Percentiles rank a stretch among this genome's conserved stretches.
phyloP scores from a whole-genome alignment of 2,329 filamentous ascomycete species.

The Alternaria sp. region DNA sequence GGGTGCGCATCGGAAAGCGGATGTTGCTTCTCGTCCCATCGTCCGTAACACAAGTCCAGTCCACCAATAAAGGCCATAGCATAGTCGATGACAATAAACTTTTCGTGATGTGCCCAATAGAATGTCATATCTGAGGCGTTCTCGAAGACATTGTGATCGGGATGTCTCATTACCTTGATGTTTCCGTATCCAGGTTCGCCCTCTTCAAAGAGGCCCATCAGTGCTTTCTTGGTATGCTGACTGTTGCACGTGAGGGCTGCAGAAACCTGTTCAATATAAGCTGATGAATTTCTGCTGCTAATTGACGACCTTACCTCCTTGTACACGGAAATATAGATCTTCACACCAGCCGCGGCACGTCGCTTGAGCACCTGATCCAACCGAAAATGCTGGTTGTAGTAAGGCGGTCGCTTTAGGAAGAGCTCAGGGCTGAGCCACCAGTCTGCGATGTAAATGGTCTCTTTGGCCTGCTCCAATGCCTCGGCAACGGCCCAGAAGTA shows the following conservation, averaged over 20 bases:
- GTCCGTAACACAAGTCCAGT: constrained; percentile 92
- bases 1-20: constrained; percentile 88
- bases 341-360: constrained; percentile 88
- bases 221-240: constrained; percentile 86
- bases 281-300: too few relatives aligned
- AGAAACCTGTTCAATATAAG: constrained; percentile 41
- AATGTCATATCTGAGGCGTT: constrained; percentile 96
- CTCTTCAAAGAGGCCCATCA: constrained; percentile 82
- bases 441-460: constrained; percentile 94
- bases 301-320: constrained; percentile 68
- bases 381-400: constrained; percentile 83
- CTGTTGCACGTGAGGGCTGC: constrained; percentile 85
- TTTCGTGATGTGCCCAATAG: constrained; percentile 98
- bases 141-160: constrained; percentile 93
- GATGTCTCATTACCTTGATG: constrained; percentile 88
- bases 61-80: constrained; percentile 91
- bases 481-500: constrained; percentile 94
- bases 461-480: constrained; percentile 87
- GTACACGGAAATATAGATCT: constrained; percentile 94
- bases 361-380: constrained; percentile 88
- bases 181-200: constrained; percentile 86
- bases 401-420: constrained; percentile 85
- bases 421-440: constrained; percentile 96
- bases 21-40: constrained; percentile 91
- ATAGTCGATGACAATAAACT: constrained; percentile 96